These are phyloP conservation scores for Huntiella decipiens DNA, from an alignment of 2,329 filamentous ascomycete genomes.

Conservation along the genomic window DNA sequence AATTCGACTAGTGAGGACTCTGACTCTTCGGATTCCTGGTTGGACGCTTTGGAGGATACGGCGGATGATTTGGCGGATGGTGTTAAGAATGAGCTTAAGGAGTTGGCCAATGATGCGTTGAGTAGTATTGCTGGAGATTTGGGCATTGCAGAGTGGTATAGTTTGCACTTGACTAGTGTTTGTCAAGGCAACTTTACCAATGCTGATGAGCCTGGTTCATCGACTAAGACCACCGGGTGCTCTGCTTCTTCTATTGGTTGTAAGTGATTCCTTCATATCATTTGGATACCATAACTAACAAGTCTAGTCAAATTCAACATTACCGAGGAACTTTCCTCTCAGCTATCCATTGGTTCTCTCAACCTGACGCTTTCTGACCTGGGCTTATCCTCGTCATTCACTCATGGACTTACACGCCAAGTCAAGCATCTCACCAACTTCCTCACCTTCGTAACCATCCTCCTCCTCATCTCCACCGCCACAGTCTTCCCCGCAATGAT, in stretches of 20 bases:
- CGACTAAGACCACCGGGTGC: slow-evolving; percentile 27
- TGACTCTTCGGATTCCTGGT: slow-evolving; percentile 14
- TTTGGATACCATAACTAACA: neutral
- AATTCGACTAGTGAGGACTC: slow-evolving; percentile 14
- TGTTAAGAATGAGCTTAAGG: slow-evolving; percentile 14
- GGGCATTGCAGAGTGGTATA: slow-evolving; percentile 32
- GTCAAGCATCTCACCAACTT: slow-evolving; percentile 29
- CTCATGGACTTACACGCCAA: slow-evolving; percentile 23
- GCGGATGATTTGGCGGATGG: slow-evolving; percentile 10
- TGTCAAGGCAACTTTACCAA: slow-evolving; percentile 27
- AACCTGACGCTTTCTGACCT: slow-evolving; percentile 26
- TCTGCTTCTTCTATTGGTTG: slow-evolving; percentile 22
- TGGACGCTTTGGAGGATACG: slow-evolving; percentile 15
- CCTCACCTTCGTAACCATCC: slow-evolving; percentile 28
- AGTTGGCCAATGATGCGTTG: slow-evolving; percentile 21
- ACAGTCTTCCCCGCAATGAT: slow-evolving; percentile 21
- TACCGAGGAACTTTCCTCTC: slow-evolving; percentile 25
- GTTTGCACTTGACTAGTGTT: slow-evolving; percentile 27
- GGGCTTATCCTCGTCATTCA: slow-evolving; percentile 20
- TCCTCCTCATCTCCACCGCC: slow-evolving; percentile 29
- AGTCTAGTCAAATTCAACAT: slow-evolving; percentile 25
- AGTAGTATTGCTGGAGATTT: slow-evolving; percentile 24
- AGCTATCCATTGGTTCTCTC: slow-evolving; percentile 27
- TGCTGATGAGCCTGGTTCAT: slow-evolving; percentile 17
- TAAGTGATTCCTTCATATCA: slow-evolving; percentile 15